These are phyloP conservation scores for Hypoxylon sp. DNA, from an alignment of 2,329 filamentous ascomycete genomes.

Conservation along the genomic window DNA sequence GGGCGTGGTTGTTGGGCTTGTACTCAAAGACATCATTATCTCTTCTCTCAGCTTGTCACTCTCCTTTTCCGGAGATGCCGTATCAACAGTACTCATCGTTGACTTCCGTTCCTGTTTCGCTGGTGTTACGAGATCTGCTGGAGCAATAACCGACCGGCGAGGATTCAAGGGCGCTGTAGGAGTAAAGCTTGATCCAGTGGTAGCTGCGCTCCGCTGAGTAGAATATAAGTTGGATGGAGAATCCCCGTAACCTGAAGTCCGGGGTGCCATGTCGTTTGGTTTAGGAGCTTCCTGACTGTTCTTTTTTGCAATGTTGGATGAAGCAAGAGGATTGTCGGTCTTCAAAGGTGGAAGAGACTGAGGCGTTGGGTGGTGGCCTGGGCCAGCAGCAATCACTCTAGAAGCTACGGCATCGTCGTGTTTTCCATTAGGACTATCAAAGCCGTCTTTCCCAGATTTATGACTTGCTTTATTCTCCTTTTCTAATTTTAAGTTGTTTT, in stretches of 20 bases:
- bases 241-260: slow-evolving; percentile 20
- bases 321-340: slow-evolving; percentile 40
- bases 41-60: slow-evolving; percentile 81
- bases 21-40: slow-evolving; percentile 78
- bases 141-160: slow-evolving; percentile 55
- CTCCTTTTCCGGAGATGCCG: slow-evolving; percentile 72
- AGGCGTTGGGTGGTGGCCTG: slow-evolving; percentile 43
- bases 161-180: slow-evolving; percentile 64
- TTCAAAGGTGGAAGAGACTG: slow-evolving; percentile 48
- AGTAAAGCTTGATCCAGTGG: slow-evolving; percentile 53
- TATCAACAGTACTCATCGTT: slow-evolving; percentile 65
- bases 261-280: slow-evolving; percentile 31
- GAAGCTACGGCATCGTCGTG: slow-evolving; percentile 46
- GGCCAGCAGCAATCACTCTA: slow-evolving; percentile 41
- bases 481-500: slow-evolving; percentile 23
- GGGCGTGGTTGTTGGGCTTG: slow-evolving; percentile 56
- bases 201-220: slow-evolving; percentile 41
- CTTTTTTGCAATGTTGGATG: slow-evolving; percentile 18
- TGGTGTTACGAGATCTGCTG: slow-evolving; percentile 56
- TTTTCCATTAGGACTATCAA: slow-evolving; percentile 43
- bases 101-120: slow-evolving; percentile 59
- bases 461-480: slow-evolving; percentile 25
- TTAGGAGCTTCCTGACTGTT: not conserved
- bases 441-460: slow-evolving; percentile 27
- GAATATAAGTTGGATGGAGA: slow-evolving; percentile 41